Base-by-base conservation (phyloP, 2,329 filamentous ascomycete genomes). In the Periconia macrospinosa region DNA sequence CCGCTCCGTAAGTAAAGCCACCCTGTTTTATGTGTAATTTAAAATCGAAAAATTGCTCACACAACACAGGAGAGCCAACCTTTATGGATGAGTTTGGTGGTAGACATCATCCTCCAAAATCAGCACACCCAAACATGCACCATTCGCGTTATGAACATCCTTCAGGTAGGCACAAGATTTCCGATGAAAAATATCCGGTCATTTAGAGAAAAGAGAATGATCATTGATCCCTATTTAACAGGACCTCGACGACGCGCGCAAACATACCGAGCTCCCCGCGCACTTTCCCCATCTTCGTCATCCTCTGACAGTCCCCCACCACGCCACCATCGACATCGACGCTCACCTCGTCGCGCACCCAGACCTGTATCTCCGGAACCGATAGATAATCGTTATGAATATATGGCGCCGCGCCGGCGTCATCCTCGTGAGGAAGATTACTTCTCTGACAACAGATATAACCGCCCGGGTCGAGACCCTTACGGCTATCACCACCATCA, bases 401-500 rank as follows among this genome's bases (percentile, higher is more conserved):
- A 56, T 17, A 49, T 54, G 20, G 30, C 50, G 1, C 50, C 47
- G 2, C 50, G 59, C 11, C 56, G 50, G 33, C 45, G 41, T 7
- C 51, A 52, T 19, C 23, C 40, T 11, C 44, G 47, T 19, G 55
- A 62, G 2, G 59, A 60, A 37, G 59, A 54, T 35, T 57, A 62
- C 37, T 55, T 55, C 52, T 60, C 59, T 2, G 57, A 62, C 35
- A 51, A 53, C 48, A 51, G 55, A 5, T 52, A 62, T 41, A 49
- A 62, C 40, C 33, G 57, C 8, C 59, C 52, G 14, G 53, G 44
- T 15, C 52, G 50, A n/a, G 52, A 57, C 27, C 41, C 48, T n/a
- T 50, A 59, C 30, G 53, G 54, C 14, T 50, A 56, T 35, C 46
- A 53, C 27, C 41, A 33, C 35, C 45, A 23, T 15, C 41, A 44